A percentile compares a stretch with the other conserved stretches of the same genome.
phyloP scores from a whole-genome alignment of 202 grass and related monocot genomes.

The Musa balbisiana region DNA sequence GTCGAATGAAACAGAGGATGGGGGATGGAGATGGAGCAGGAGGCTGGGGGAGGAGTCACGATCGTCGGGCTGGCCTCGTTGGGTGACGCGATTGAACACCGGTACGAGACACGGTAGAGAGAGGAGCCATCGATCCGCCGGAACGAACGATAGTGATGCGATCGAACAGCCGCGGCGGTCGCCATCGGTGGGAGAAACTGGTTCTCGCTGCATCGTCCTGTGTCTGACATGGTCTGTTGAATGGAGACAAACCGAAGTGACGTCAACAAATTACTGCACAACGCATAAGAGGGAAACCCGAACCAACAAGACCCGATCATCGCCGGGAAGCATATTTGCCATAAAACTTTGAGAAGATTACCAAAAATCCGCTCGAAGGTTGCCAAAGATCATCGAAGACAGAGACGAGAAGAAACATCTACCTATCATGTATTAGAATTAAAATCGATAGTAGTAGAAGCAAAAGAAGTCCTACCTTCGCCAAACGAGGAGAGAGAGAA shows the following conservation, averaged over 20 bases:
- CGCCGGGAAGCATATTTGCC: not conserved
- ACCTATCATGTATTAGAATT: too few relatives aligned
- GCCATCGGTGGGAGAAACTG: conserved; percentile 35
- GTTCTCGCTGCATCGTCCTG: conserved; percentile 50
- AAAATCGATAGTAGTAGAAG: too few relatives aligned
- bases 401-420: too few relatives aligned
- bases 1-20: conserved; percentile 35
- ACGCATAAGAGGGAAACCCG: not conserved
- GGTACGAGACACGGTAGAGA: conserved; percentile 30
- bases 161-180: conserved; percentile 25
- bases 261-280: too few relatives aligned
- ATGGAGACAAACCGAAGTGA: conserved; percentile 10
- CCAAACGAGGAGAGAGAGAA: not conserved
- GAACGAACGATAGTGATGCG: conserved; percentile 17
- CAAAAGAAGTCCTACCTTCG: not conserved
- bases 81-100: conserved; percentile 24
- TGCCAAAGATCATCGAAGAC: too few relatives aligned
- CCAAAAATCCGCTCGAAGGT: not conserved
- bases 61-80: not conserved
- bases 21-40: conserved; percentile 37
- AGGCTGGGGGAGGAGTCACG: conserved; percentile 25
- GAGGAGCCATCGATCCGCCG: too few relatives aligned
- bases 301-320: not conserved
- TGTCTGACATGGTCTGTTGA: conserved; percentile 13
- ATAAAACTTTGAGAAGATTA: not conserved